Evolutionary conservation across 2,329 filamentous ascomycete genomes (phyloP), one percentile per base, ranked within the genome.

Genomic region (Botryotinia calthae): DNA sequence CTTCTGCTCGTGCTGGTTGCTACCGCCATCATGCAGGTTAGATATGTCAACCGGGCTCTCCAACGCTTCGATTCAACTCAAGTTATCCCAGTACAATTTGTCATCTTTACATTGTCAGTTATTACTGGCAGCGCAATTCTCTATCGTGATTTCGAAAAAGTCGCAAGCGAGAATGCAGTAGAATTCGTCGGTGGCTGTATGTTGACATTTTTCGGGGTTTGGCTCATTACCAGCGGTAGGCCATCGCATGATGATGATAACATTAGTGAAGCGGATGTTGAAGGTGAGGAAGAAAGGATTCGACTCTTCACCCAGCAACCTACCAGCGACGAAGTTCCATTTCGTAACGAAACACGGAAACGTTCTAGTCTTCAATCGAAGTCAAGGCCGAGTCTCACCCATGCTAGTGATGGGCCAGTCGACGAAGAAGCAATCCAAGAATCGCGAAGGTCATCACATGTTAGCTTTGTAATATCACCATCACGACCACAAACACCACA

Each of bases 41-140:
- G 94, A 80, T 99, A 98, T 81, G 88, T 99, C 81, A 99, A 98
- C 84, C 93, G 89, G 69, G 91, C 91, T 1, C 85, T 99, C 70
- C 95, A 98, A 81, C 90, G 93, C 64, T 99, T 98, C 84, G 94
- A 98, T 82, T 97, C 96, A 10, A 99, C 96, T 0, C 94, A 98
- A 81, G 96, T 99, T 77, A 99, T 99, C 75, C 96, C 96, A 0
- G 96, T 96, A 22, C 96, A 99, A 80, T 99, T 99, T 78, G 96
- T 99, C 67, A 88, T 97, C 75, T 99, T 99, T 82, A 99, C 96
- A 0, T 86, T 99, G 12, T 97, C 93, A 9, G 96, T 98, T 75
- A 98, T 99, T 77, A 87, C 97, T 69, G 96, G 96, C 72, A 98
- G 95, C 79, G 95, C 95, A 1, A 87, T 99, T 14, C 84, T 99